Evolutionary conservation across 2,329 filamentous ascomycete species (phyloP).

Genomic region (Aspergillus brunneoviolaceus): DNA sequence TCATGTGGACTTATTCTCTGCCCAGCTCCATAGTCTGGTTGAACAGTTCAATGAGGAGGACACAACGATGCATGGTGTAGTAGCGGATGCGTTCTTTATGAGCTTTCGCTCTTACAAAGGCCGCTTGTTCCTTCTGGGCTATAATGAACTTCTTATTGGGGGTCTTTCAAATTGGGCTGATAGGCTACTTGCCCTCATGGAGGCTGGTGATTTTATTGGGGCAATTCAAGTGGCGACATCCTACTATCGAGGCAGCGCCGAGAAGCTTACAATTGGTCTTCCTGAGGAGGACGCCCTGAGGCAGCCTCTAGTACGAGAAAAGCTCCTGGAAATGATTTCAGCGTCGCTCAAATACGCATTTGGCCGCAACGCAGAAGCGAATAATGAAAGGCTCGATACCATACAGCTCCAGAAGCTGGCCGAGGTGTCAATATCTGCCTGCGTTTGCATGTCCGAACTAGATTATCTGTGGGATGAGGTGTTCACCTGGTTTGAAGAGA

Average conservation of each 20-base stretch:
- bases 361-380: conserved; percentile 56
- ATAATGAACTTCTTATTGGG: conserved; percentile 88
- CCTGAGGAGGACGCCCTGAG: conserved; percentile 77
- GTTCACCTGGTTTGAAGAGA: conserved; percentile 86
- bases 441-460: conserved; percentile 70
- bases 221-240: conserved; percentile 87
- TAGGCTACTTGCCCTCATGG: conserved; percentile 87
- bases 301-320: conserved; percentile 81
- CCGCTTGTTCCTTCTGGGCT: conserved; percentile 86
- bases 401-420: conserved; percentile 73
- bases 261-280: conserved; percentile 89
- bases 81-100: conserved; percentile 97
- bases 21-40: conserved; percentile 78
- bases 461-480: conserved; percentile 90
- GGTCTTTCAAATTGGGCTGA: conserved; percentile 97
- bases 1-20: conserved; percentile 85
- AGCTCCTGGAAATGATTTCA: conserved; percentile 87
- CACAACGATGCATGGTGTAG: conserved; percentile 86
- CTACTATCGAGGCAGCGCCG: conserved; percentile 87
- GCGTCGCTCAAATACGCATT: conserved; percentile 91
- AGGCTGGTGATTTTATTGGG: conserved; percentile 90
- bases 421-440: conserved; percentile 79
- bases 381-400: conserved; percentile 53
- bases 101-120: conserved; percentile 96
- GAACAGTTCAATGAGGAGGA: conserved; percentile 88